A percentile compares a stretch with the other conserved stretches of the same genome.
Conservation (phyloP, 805 yeast species). For the Dipodascopsis uninucleata region DNA sequence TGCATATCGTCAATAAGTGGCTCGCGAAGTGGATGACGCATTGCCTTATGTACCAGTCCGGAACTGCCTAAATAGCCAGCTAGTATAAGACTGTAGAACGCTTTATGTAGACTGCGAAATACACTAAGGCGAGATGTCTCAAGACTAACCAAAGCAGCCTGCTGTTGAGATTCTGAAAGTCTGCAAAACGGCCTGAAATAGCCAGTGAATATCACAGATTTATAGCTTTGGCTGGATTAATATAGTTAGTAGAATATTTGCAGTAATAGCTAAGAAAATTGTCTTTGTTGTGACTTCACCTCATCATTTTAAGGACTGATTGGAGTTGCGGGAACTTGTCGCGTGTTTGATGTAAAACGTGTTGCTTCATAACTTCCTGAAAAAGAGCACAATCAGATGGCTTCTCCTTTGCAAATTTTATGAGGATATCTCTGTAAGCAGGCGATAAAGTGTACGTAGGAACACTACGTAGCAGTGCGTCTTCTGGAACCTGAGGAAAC, state of each 20-base stretch:
- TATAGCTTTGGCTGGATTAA: neutral
- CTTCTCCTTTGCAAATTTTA: conserved; percentile 2
- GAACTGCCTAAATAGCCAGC: conserved; percentile 35
- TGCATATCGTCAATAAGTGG: conserved; percentile 32
- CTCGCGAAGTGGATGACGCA: conserved; percentile 42
- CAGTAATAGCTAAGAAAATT: too few species aligned
- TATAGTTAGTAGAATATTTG: too few species aligned
- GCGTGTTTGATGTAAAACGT: neutral
- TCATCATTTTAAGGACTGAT: neutral
- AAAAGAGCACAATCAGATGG: conserved; percentile 5
- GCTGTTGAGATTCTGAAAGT: conserved; percentile 40
- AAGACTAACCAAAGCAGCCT: conserved; percentile 36
- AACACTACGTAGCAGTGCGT: neutral
- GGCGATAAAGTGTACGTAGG: conserved; percentile 3
- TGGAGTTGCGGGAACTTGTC: conserved; percentile 1
- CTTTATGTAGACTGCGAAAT: conserved; percentile 39
- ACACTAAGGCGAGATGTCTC: conserved; percentile 43
- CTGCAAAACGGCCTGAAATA: conserved; percentile 12
- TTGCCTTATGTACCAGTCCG: conserved; percentile 39
- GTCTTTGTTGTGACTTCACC: too few species aligned
- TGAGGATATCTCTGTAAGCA: conserved; percentile 1
- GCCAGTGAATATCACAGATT: conserved; percentile 15
- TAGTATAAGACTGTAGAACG: conserved; percentile 34
- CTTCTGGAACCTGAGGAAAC: conserved; percentile 7
- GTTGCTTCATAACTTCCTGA: neutral